Evolutionary conservation across 257 asterid species (phyloP).

Genomic region (Solanum paucissectum): DNA sequence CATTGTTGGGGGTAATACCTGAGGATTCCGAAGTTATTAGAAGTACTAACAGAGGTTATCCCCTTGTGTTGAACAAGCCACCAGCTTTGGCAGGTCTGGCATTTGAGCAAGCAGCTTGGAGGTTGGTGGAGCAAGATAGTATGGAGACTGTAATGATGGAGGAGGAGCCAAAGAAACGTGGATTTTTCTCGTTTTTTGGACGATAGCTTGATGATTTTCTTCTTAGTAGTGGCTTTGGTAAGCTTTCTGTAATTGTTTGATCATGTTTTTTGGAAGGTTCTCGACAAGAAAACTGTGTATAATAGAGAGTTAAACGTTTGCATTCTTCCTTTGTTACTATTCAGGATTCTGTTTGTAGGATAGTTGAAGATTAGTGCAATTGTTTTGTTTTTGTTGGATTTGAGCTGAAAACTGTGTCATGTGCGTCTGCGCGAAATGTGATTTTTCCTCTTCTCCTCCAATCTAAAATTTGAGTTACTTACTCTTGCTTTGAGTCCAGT

Average conservation of each 20-base stretch:
- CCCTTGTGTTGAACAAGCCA: conserved; percentile 86
- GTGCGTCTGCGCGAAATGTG: not conserved
- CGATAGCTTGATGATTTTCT: conserved; percentile 18
- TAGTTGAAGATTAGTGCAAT: not conserved
- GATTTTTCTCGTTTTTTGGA: conserved; percentile 89
- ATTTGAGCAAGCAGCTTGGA: conserved; percentile 97
- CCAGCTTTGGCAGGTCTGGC: conserved; percentile 93
- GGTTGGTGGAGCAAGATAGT: conserved; percentile 97
- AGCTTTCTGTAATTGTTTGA: not conserved
- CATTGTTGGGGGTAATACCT: conserved; percentile 84
- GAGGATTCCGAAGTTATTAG: conserved; percentile 91
- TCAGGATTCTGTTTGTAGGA: conserved; percentile 1
- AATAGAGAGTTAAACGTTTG: conserved; percentile 22
- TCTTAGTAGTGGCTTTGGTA: not conserved
- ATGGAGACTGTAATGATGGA: conserved; percentile 95
- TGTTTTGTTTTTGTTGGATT: not conserved
- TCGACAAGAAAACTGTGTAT: conserved; percentile 16
- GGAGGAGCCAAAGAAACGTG: conserved; percentile 90
- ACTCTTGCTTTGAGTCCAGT: not conserved
- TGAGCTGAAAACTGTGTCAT: conserved; percentile 2
- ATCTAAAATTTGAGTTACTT: not conserved
- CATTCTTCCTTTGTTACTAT: conserved; percentile 10
- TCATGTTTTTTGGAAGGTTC: not conserved
- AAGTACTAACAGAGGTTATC: conserved; percentile 84
- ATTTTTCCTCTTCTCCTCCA: not conserved